Conservation (phyloP, 208 protist genomes). For the Trypanosoma scelopori region DNA sequence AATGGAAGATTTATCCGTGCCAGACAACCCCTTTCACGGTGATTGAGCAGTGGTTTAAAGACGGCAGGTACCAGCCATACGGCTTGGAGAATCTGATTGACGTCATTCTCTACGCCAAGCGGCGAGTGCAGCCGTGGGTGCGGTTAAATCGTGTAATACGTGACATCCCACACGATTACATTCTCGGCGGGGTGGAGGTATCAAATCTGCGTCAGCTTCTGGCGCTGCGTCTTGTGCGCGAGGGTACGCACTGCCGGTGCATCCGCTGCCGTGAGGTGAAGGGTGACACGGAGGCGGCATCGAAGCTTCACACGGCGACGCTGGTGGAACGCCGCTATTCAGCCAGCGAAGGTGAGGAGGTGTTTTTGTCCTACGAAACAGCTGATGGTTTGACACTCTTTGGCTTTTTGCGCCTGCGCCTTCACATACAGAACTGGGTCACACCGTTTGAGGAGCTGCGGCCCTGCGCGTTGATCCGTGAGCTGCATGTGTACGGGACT, state of each 20-base stretch:
- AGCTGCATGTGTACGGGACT: slow-evolving; percentile 97
- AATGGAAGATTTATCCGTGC: slow-evolving; percentile 99
- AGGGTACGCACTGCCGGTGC: slow-evolving; percentile 92
- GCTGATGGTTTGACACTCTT: slow-evolving; percentile 67
- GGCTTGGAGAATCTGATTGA: slow-evolving; percentile 89
- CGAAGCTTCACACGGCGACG: slow-evolving; percentile 45
- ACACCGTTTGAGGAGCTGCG: slow-evolving; percentile 94
- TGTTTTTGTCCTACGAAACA: slow-evolving; percentile 82
- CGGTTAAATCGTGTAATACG: slow-evolving; percentile 97
- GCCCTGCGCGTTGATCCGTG: slow-evolving; percentile 94
- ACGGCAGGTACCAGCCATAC: slow-evolving; percentile 94
- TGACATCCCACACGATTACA: slow-evolving; percentile 98
- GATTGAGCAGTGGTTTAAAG: slow-evolving; percentile 96
- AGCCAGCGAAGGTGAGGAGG: slow-evolving; percentile 69
- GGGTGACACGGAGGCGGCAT: slow-evolving; percentile 46
- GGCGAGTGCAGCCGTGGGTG: slow-evolving; percentile 98
- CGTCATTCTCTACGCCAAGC: slow-evolving; percentile 94
- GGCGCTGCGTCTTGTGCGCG: slow-evolving; percentile 83
- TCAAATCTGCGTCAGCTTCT: slow-evolving; percentile 97
- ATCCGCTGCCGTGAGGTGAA: slow-evolving; percentile 95
- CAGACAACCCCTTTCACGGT: slow-evolving; percentile 99
- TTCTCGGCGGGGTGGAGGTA: slow-evolving; percentile 96
- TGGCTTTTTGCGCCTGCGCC: slow-evolving; percentile 77
- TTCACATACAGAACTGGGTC: slow-evolving; percentile 75
- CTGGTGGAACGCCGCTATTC: slow-evolving; percentile 62